phyloP scores from a whole-genome alignment of 75 land plant genomes.

The Picea glauca region DNA sequence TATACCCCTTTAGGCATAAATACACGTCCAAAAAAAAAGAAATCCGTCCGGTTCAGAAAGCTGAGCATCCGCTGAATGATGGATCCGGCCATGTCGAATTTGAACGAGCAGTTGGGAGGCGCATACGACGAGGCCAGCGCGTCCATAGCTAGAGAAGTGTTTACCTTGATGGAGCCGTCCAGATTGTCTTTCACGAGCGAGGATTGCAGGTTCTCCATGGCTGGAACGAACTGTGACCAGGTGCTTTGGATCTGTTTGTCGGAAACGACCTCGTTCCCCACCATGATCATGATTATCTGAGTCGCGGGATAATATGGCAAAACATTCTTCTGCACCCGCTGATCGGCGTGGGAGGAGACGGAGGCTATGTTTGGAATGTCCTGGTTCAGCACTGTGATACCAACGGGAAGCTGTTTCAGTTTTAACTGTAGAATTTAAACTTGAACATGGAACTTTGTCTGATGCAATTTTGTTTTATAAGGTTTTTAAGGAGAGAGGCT shows the following conservation, averaged over 20 bases:
- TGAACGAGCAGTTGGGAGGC: constrained; percentile 51
- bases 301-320: constrained; percentile 24
- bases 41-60: constrained; percentile 25
- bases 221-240: constrained; percentile 15
- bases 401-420: constrained; percentile 27
- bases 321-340: constrained; percentile 37
- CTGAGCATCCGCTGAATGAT: constrained; percentile 31
- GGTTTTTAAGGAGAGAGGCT: too few species aligned
- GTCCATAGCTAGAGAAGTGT: constrained; percentile 32
- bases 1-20: too few species aligned
- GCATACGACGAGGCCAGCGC: constrained; percentile 29
- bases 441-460: too few species aligned
- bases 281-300: constrained; percentile 33
- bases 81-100: constrained; percentile 3
- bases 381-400: constrained; percentile 34
- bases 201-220: constrained; percentile 35
- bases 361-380: constrained; percentile 16
- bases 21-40: constrained; percentile 59
- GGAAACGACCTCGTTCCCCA: constrained; percentile 46
- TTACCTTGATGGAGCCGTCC: constrained; percentile 19
- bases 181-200: constrained; percentile 28
- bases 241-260: background rate
- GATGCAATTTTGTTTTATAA: too few species aligned
- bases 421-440: too few species aligned
- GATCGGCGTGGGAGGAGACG: constrained; percentile 13